Evolutionary conservation across 148 eudicot genomes (phyloP).

Genomic region (Rhododendron mucronatum): DNA sequence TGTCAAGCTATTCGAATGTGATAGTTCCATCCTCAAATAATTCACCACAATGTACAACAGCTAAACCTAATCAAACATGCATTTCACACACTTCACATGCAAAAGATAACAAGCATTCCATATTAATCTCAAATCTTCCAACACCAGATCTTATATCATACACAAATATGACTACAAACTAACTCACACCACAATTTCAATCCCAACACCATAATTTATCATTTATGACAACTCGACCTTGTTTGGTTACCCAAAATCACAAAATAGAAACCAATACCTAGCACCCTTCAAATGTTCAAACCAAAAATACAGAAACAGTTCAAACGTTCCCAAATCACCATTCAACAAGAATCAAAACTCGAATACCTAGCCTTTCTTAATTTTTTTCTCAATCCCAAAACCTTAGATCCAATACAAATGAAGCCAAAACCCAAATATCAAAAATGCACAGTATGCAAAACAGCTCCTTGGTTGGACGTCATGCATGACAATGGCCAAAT

Average conservation of each 20-base stretch:
- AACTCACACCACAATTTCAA: not conserved
- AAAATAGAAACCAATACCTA: not conserved
- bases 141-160: not conserved
- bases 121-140: conserved; percentile 6
- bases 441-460: not conserved
- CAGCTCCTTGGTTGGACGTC: not conserved
- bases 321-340: not conserved
- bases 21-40: not conserved
- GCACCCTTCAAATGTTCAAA: not conserved
- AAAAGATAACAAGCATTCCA: not conserved
- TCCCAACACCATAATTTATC: not conserved
- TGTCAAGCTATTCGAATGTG: not conserved
- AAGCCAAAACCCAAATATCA: not conserved
- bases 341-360: not conserved
- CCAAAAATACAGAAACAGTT: not conserved
- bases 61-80: no score
- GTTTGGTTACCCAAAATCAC: not conserved
- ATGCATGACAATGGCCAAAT: not conserved
- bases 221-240: not conserved
- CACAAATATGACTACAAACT: not conserved
- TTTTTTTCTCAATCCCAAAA: not conserved
- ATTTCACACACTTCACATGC: no score
- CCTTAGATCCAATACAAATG: conserved; percentile 11
- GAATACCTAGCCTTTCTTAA: not conserved
- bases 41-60: not conserved